Evolutionary conservation across 495 filamentous ascomycete species (phyloP).

Genomic region (Lophiotrema nucula): DNA sequence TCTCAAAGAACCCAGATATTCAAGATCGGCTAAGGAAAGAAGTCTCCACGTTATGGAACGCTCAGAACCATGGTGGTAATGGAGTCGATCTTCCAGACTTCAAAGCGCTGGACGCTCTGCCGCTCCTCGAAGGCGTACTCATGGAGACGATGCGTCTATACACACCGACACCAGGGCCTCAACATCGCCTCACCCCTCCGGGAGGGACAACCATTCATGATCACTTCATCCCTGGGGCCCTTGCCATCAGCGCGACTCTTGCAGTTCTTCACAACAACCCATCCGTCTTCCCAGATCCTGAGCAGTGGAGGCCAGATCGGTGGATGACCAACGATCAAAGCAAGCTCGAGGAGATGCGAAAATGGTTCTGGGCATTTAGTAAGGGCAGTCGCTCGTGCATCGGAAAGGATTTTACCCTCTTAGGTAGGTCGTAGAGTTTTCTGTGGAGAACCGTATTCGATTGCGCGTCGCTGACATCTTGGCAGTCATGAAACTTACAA

Average conservation of each 20-base stretch:
- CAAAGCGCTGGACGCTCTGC: constrained; percentile 10
- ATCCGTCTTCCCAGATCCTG: constrained; percentile 6
- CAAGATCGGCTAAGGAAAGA: constrained; percentile 6
- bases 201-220: constrained; percentile 13
- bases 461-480: background rate
- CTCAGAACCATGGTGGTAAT: background rate
- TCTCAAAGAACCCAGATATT: background rate
- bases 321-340: constrained; percentile 4
- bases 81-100: constrained; percentile 1
- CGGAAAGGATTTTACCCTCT: constrained; percentile 15
- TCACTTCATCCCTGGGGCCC: constrained; percentile 10
- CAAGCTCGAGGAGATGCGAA: constrained; percentile 7
- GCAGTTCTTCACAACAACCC: constrained; percentile 7
- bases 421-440: constrained; percentile 9
- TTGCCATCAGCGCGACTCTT: constrained; percentile 2
- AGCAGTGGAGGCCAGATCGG: constrained; percentile 9
- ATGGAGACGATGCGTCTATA: constrained; percentile 10
- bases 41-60: background rate
- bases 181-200: constrained; percentile 3
- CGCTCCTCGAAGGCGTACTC: constrained; percentile 9
- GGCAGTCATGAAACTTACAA: constrained; percentile 14
- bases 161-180: constrained; percentile 11
- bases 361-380: constrained; percentile 19
- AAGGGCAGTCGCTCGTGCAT: constrained; percentile 15
- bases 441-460: background rate